Evolutionary conservation across 2,329 filamentous ascomycete genomes (phyloP), one percentile per base, ranked within the genome.

Genomic region (Graphilbum sp.): DNA sequence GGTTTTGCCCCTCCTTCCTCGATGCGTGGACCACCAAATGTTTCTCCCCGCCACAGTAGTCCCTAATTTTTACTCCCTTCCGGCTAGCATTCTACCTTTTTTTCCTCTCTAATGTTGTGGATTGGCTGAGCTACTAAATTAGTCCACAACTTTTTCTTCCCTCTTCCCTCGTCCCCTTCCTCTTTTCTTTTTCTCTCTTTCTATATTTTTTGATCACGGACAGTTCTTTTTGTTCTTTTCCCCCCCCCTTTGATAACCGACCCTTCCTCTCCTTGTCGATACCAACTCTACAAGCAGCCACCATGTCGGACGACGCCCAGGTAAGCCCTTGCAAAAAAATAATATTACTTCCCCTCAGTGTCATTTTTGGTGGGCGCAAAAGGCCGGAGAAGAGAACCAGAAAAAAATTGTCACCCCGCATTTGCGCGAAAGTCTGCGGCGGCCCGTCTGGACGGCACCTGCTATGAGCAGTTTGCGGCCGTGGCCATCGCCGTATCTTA

Each of bases 251-350:
- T 19, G 18, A n/a, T n/a, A n/a, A 35, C 27, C 42, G 43, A 46
- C 46, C 42, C 43, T 40, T 43, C 32, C 30, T 32, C 12, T 18
- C 13, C 16, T 16, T 18, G 21, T 24, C 21, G 21, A 24, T 24
- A 24, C 21, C 21, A 5, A 24, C 46, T 42, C 44, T 49, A 50
- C 27, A 62, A 59, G 57, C 56, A 56, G 56, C 64, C 67, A 71
- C 60, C 53, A 75, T 75, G 70, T 58, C 69, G 52, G 68, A 72
- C 47, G 67, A 60, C 47, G 53, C 55, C 45, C 54, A 70, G 55
- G 68, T 72, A 62, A 63, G 67, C 59, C n/a, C 32, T 33, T 31
- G 32, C 17, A 40, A 34, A 18, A 16, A 29, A 8, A 13, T 15
- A 13, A 13, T 29, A 32, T 16, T 6, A 5, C 30, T 12, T 9